Conservation (phyloP, 441 rosid genomes). For the Adansonia madagascariensis region DNA sequence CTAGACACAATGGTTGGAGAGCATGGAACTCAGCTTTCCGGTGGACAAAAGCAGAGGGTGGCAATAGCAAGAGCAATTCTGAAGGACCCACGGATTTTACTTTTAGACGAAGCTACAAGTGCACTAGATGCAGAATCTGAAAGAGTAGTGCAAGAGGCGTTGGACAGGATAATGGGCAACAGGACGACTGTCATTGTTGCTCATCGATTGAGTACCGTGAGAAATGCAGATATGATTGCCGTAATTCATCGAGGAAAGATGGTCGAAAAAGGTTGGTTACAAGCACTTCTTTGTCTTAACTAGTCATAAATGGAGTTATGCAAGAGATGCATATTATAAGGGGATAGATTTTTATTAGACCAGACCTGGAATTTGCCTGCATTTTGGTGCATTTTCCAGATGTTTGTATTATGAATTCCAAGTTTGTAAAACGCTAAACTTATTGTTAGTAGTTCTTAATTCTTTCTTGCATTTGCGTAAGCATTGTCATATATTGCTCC, state of each 20-base stretch:
- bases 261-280: conserved; percentile 64
- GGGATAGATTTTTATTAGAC: not conserved
- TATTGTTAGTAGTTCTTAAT: not conserved
- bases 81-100: conserved; percentile 68
- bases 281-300: not conserved
- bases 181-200: conserved; percentile 78
- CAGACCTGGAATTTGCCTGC: not conserved
- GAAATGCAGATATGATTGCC: conserved; percentile 66
- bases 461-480: not conserved
- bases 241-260: conserved; percentile 72
- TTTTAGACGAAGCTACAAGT: conserved; percentile 85
- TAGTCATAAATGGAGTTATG: not conserved
- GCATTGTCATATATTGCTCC: not conserved
- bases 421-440: not conserved
- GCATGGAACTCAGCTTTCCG: conserved; percentile 80
- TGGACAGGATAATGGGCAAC: conserved; percentile 75
- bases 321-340: not conserved
- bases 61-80: conserved; percentile 85
- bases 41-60: conserved; percentile 85
- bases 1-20: conserved; percentile 86
- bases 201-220: conserved; percentile 72
- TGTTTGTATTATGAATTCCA: too few species aligned
- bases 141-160: conserved; percentile 74
- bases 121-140: conserved; percentile 83
- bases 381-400: not conserved